These are phyloP conservation scores for Vigna reflexopilosa DNA, from an alignment of 306 rosid genomes.

Conservation along the genomic window DNA sequence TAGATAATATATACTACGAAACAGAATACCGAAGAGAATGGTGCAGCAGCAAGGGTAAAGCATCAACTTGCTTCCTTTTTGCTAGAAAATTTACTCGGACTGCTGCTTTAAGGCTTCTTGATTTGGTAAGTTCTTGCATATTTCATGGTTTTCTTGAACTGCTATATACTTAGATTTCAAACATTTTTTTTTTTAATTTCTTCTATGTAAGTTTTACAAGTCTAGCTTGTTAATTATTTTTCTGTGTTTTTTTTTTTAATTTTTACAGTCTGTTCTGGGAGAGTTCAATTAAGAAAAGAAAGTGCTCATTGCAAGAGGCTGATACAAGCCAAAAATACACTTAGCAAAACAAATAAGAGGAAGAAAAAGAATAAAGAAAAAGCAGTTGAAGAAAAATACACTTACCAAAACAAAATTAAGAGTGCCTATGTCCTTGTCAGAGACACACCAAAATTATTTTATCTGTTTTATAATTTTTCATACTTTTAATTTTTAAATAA, in stretches of 20 bases:
- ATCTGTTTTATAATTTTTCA: not conserved
- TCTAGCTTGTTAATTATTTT: slow-evolving; percentile 22
- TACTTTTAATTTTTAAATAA: not conserved
- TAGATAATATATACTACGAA: slow-evolving; percentile 90
- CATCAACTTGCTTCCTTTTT: slow-evolving; percentile 92
- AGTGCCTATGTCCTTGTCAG: slow-evolving; percentile 6
- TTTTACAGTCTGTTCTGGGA: slow-evolving; percentile 66
- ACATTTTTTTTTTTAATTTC: not conserved
- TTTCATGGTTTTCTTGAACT: slow-evolving; percentile 20
- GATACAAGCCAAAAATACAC: slow-evolving; percentile 37
- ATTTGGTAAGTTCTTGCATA: slow-evolving; percentile 60
- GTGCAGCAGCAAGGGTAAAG: slow-evolving; percentile 90
- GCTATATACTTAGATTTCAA: not conserved
- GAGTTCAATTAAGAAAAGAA: slow-evolving; percentile 52
- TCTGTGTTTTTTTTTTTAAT: not conserved
- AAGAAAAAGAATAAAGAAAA: slow-evolving; percentile 34
- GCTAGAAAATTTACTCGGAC: slow-evolving; percentile 94
- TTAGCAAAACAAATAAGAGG: slow-evolving; percentile 34
- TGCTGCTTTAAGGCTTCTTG: slow-evolving; percentile 91
- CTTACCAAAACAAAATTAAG: not conserved
- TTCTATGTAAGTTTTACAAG: slow-evolving; percentile 14
- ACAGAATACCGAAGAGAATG: slow-evolving; percentile 97
- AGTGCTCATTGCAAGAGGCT: slow-evolving; percentile 30
- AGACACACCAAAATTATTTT: not conserved
- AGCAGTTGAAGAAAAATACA: slow-evolving; percentile 11